Evolutionary conservation across 257 asterid genomes (phyloP), one percentile per base, ranked within the genome.

Genomic region (Perilla frutescens): DNA sequence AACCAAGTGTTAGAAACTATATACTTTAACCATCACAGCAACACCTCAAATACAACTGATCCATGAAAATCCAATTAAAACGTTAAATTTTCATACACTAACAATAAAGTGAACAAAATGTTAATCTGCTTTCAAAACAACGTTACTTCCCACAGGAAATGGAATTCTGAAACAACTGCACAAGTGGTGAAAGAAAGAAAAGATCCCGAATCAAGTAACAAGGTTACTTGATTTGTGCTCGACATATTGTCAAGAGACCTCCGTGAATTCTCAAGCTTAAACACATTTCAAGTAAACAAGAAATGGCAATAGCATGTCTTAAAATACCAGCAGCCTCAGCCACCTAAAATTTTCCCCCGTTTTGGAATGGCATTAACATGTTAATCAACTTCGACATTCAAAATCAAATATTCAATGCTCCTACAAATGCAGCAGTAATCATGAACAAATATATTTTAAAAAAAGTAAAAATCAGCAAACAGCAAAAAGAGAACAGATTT

Each of bases 401-500:
- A 44, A 5, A 47, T 47, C 61, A 48, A 58, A 48, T 26, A 62
- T 53, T 15, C n/a, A 61, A 66, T 29, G 34, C 41, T 5, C 59
- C 76, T 54, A 66, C 60, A 57, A 36, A 54, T 29, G 62, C 57
- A 66, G 57, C 76, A 54, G 32, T 37, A 51, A 32, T 54, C 62
- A 37, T 13, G 29, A 56, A 15, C 47, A 48, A 10, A 54, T 26
- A 9, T 3, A 5, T 40, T 31, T 3, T 43, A 3, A 58, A 45
- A 26, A 41, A 47, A 37, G 10, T 8, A n/a, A 14, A 2, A 63
- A 5, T 7, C 13, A 43, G 31, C 51, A 56, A 66, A 34, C 32
- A n/a, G 59, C 14, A 56, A 57, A 56, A 39, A 29, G 29, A 39
- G 58, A 44, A 71, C 14, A 57, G 3, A 39, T 47, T 54, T 15